These are phyloP conservation scores for Blastobotrys americana DNA, from an alignment of 805 yeast species.

Conservation along the genomic window DNA sequence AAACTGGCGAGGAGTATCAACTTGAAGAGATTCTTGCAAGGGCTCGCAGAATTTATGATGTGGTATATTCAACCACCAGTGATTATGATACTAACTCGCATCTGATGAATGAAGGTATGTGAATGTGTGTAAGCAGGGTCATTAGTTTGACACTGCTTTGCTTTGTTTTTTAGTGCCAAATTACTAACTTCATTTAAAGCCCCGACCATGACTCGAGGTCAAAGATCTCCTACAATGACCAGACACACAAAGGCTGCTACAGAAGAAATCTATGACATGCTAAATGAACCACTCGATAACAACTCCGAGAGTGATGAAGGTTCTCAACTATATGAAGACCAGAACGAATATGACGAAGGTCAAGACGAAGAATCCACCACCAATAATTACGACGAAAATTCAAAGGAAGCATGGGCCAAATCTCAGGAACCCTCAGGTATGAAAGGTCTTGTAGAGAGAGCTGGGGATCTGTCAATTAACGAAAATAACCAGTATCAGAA, in stretches of 20 bases:
- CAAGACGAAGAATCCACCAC: constrained; percentile 14
- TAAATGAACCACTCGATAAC: constrained; percentile 35
- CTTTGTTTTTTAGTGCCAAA: neutral
- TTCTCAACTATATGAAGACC: constrained; percentile 16
- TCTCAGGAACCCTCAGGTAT: constrained; percentile 9
- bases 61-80: constrained; percentile 11
- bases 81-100: constrained; percentile 22
- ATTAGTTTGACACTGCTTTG: no score
- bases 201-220: constrained; percentile 13
- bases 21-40: constrained; percentile 58
- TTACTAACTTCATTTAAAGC: neutral
- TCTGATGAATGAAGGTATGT: constrained; percentile 34
- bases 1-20: constrained; percentile 45
- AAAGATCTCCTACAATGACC: constrained; percentile 70
- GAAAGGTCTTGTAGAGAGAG: neutral
- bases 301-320: constrained; percentile 18
- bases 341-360: constrained; percentile 18
- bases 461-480: constrained; percentile 4
- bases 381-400: constrained; percentile 1
- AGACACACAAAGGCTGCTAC: constrained; percentile 67
- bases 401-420: neutral
- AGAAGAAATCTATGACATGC: constrained; percentile 68
- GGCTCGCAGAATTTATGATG: constrained; percentile 32
- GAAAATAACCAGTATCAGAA: neutral
- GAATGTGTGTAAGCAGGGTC: no score